Percentiles rank a stretch among this genome's conserved stretches.
phyloP scores from a whole-genome alignment of 495 filamentous ascomycete genomes.

The Pyrenopolyporus hunteri region DNA sequence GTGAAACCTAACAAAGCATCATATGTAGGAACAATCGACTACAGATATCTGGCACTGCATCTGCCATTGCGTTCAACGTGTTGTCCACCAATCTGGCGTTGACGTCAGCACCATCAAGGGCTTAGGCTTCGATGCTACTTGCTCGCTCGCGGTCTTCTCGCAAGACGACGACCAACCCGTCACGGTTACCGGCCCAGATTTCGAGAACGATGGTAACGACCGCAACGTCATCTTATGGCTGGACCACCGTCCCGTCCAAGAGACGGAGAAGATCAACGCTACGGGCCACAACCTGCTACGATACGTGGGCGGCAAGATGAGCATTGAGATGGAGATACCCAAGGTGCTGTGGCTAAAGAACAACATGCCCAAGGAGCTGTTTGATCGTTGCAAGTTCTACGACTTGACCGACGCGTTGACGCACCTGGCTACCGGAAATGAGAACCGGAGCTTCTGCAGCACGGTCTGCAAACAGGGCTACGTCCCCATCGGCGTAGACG shows the following conservation, averaged over 20 bases:
- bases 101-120: slow-evolving; percentile 75
- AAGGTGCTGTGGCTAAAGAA: slow-evolving; percentile 98
- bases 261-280: slow-evolving; percentile 89
- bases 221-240: slow-evolving; percentile 93
- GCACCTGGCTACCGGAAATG: slow-evolving; percentile 91
- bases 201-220: slow-evolving; percentile 76
- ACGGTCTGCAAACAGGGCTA: slow-evolving; percentile 95
- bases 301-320: slow-evolving; percentile 97
- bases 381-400: slow-evolving; percentile 93
- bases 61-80: slow-evolving; percentile 77
- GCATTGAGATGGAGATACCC: slow-evolving; percentile 98
- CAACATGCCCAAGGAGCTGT: slow-evolving; percentile 92
- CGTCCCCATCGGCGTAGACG: slow-evolving; percentile 93
- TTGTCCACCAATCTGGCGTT: slow-evolving; percentile 78
- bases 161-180: slow-evolving; percentile 88
- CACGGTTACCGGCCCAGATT: slow-evolving; percentile 84
- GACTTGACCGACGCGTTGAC: slow-evolving; percentile 93
- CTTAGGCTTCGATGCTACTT: slow-evolving; percentile 96
- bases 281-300: slow-evolving; percentile 91
- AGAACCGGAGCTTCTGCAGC: slow-evolving; percentile 90
- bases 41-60: slow-evolving; percentile 94
- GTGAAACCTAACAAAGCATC: slow-evolving; percentile 7
- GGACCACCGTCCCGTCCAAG: slow-evolving; percentile 86
- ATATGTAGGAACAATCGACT: slow-evolving; percentile 94
- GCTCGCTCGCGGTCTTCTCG: slow-evolving; percentile 89